Evolutionary conservation across 768 basidiomycete species (phyloP).

Genomic region (Trametes maxima): DNA sequence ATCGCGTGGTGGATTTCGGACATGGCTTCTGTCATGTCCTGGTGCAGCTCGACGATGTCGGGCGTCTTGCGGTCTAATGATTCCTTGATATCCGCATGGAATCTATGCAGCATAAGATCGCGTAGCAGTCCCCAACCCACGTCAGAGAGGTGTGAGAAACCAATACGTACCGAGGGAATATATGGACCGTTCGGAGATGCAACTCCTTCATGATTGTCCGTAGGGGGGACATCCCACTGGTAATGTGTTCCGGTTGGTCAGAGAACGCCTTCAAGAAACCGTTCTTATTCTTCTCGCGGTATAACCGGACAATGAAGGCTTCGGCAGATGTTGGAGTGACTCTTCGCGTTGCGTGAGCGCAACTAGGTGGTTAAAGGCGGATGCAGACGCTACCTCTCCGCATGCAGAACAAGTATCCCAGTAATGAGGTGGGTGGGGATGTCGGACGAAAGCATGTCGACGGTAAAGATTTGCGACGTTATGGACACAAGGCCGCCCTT

Average conservation of each 20-base stretch:
- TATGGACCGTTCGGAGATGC: constrained; percentile 83
- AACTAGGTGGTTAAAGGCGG: background rate
- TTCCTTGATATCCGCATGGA: constrained; percentile 85
- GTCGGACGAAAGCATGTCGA: constrained; percentile 89
- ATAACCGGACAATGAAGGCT: constrained; percentile 91
- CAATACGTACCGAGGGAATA: constrained; percentile 83
- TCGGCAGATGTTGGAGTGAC: constrained; percentile 84
- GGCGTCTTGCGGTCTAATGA: constrained; percentile 82
- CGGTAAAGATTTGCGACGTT: constrained; percentile 91
- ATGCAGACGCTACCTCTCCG: constrained; percentile 66
- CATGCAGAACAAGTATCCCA: constrained; percentile 87
- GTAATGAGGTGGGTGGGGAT: constrained; percentile 86
- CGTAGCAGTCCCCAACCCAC: background rate
- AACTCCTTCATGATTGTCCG: constrained; percentile 93
- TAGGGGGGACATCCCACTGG: constrained; percentile 87
- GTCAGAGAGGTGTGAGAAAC: background rate
- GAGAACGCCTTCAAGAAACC: constrained; percentile 98
- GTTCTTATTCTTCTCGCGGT: constrained; percentile 82
- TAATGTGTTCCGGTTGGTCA: constrained; percentile 95
- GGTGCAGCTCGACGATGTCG: constrained; percentile 90
- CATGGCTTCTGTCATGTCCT: constrained; percentile 85
- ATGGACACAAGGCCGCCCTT: constrained; percentile 88
- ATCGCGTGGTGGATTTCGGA: constrained; percentile 90
- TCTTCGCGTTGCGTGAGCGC: constrained; percentile 42
- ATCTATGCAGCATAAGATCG: constrained; percentile 51